phyloP scores from a whole-genome alignment of 2,329 filamentous ascomycete species.

The Tolypocladium pustulatum region DNA sequence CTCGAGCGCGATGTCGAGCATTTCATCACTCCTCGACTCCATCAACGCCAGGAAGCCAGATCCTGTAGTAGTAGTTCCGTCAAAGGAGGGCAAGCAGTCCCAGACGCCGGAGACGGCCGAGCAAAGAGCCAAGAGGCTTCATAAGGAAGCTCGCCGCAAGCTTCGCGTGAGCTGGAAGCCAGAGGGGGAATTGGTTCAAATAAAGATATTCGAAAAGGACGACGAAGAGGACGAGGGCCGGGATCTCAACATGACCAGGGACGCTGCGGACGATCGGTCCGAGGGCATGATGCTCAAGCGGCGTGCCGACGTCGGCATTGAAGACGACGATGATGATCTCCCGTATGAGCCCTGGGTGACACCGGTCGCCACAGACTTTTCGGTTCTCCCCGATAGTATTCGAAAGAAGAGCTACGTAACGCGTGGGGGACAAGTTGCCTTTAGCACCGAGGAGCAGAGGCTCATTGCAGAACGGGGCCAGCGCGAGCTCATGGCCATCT shows the following conservation, averaged over 20 bases:
- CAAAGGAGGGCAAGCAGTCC: slow-evolving; percentile 37
- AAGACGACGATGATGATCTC: slow-evolving; percentile 49
- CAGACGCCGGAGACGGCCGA: slow-evolving; percentile 55
- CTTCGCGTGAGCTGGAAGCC: slow-evolving; percentile 63
- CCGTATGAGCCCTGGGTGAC: slow-evolving; percentile 42
- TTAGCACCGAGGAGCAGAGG: slow-evolving; percentile 46
- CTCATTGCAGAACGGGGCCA: slow-evolving; percentile 46
- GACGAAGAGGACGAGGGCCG: slow-evolving; percentile 60
- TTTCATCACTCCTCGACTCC: slow-evolving; percentile 43
- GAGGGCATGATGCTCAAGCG: slow-evolving; percentile 61
- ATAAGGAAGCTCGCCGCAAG: slow-evolving; percentile 62
- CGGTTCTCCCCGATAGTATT: slow-evolving; percentile 32
- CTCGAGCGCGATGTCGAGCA: slow-evolving; percentile 32
- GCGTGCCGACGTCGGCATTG: slow-evolving; percentile 34
- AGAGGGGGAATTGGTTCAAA: slow-evolving; percentile 53
- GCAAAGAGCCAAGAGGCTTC: slow-evolving; percentile 54
- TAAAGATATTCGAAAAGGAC: slow-evolving; percentile 63
- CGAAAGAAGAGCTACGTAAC: slow-evolving; percentile 40
- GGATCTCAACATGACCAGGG: slow-evolving; percentile 56
- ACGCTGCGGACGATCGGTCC: slow-evolving; percentile 61
- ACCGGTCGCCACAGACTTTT: slow-evolving; percentile 36
- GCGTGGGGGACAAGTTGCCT: slow-evolving; percentile 38
- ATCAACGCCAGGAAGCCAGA: slow-evolving; percentile 33
- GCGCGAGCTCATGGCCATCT: slow-evolving; percentile 51
- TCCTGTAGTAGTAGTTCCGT: slow-evolving; percentile 28